Percentiles rank a stretch among this genome's conserved stretches.
Conservation (phyloP, 768 basidiomycete species). For the Lactarius psammicola region DNA sequence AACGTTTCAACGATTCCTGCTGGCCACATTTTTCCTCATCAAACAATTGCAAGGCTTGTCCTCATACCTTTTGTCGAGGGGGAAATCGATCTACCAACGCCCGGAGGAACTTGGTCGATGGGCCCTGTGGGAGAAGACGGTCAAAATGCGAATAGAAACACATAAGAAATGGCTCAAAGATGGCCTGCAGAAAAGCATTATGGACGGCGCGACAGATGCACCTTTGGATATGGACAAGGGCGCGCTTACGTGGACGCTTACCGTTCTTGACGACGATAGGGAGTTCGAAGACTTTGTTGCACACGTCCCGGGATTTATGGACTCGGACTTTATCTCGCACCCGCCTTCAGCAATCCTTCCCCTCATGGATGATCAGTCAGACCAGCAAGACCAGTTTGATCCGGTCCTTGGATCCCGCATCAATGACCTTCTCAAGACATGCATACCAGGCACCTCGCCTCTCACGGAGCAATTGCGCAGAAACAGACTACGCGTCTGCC, state of each 20-base stretch:
- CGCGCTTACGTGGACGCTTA: constrained; percentile 15
- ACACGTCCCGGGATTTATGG: constrained; percentile 9
- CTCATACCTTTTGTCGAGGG: neutral
- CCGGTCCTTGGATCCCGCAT: constrained; percentile 13
- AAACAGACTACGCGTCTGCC: neutral
- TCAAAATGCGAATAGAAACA: neutral
- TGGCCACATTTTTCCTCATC: neutral
- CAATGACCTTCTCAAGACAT: constrained; percentile 12
- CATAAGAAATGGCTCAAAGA: constrained; percentile 2
- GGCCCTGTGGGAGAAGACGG: neutral
- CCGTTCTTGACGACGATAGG: constrained; percentile 4
- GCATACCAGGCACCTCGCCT: neutral
- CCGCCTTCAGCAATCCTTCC: neutral
- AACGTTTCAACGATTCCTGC: neutral
- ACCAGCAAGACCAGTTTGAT: neutral
- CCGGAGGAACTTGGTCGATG: neutral
- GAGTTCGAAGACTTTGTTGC: constrained; percentile 13
- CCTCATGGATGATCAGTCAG: neutral
- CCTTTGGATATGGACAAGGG: neutral
- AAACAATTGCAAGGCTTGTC: neutral
- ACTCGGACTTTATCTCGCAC: neutral
- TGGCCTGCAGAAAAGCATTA: constrained; percentile 1
- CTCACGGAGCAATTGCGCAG: neutral
- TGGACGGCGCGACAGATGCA: neutral
- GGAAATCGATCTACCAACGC: neutral